These are phyloP conservation scores for Neoboletus subvelutipes DNA, from an alignment of 768 basidiomycete genomes.

Conservation along the genomic window DNA sequence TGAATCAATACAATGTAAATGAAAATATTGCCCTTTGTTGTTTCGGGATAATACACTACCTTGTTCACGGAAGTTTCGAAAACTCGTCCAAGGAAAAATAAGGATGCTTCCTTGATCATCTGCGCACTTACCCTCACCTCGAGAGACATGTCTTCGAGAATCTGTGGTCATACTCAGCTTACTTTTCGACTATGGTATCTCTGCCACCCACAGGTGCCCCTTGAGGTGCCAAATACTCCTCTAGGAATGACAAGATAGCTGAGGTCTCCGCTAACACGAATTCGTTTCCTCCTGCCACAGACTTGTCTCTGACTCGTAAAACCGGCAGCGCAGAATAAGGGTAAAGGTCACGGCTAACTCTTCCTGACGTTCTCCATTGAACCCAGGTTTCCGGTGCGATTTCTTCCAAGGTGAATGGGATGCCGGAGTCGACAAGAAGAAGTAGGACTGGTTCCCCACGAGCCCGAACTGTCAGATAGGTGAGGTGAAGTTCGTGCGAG, in stretches of 20 bases:
- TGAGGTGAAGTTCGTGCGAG: slow-evolving; percentile 19
- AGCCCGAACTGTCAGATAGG: slow-evolving; percentile 23
- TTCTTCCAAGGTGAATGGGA: slow-evolving; percentile 22
- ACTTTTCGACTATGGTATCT: not conserved
- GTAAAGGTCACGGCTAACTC: slow-evolving; percentile 19
- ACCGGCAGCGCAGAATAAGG: slow-evolving; percentile 28
- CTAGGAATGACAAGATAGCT: slow-evolving; percentile 25
- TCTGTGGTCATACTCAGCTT: slow-evolving; percentile 7
- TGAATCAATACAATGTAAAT: slow-evolving; percentile 3
- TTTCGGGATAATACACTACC: slow-evolving; percentile 5
- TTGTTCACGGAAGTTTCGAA: slow-evolving; percentile 5
- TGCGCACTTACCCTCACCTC: slow-evolving; percentile 14
- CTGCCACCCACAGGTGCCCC: slow-evolving; percentile 14
- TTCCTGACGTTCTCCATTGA: slow-evolving; percentile 13
- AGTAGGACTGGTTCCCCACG: slow-evolving; percentile 29
- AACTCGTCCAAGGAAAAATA: slow-evolving; percentile 20
- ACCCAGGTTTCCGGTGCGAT: slow-evolving; percentile 17
- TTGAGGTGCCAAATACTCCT: slow-evolving; percentile 17
- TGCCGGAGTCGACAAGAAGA: slow-evolving; percentile 26
- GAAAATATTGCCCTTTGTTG: not conserved
- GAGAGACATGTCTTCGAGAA: slow-evolving; percentile 20
- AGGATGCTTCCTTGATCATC: slow-evolving; percentile 26
- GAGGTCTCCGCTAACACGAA: slow-evolving; percentile 26
- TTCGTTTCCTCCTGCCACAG: slow-evolving; percentile 7
- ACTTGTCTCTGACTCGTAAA: slow-evolving; percentile 19